These are phyloP conservation scores for Termitomyces titanicus DNA, from an alignment of 768 basidiomycete genomes.

Conservation along the genomic window DNA sequence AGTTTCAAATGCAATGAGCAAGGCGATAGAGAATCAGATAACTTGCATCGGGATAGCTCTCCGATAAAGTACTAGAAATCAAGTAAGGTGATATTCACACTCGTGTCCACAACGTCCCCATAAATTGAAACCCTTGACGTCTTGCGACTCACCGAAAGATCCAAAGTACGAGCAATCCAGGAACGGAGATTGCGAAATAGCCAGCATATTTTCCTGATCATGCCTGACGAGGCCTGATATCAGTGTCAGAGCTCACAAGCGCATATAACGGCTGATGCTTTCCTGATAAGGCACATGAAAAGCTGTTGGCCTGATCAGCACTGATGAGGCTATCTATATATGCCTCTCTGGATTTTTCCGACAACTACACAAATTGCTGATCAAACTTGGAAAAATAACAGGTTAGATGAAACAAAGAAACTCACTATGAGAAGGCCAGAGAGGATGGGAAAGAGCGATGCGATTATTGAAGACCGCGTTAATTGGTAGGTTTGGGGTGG, in stretches of 20 bases:
- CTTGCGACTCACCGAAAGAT: constrained; percentile 33
- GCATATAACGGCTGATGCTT: too few relatives aligned
- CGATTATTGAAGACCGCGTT: constrained; percentile 34
- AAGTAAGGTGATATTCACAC: too few relatives aligned
- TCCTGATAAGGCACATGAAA: too few relatives aligned
- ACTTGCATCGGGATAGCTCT: constrained; percentile 20
- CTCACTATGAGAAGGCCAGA: constrained; percentile 39
- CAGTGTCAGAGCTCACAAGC: too few relatives aligned
- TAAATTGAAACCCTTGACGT: constrained; percentile 17
- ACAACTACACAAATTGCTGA: constrained; percentile 25
- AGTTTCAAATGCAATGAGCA: constrained; percentile 32
- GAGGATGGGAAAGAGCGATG: constrained; percentile 31
- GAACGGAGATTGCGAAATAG: constrained; percentile 30
- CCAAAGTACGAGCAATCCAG: constrained; percentile 30
- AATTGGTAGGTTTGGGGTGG: constrained; percentile 29
- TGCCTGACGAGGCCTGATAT: too few relatives aligned
- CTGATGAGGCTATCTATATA: too few relatives aligned
- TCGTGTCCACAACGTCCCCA: constrained; percentile 41
- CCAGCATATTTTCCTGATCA: constrained; percentile 27
- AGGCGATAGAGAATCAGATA: constrained; percentile 39
- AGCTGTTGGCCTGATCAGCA: too few relatives aligned
- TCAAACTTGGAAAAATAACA: neutral
- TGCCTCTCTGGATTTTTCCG: too few relatives aligned
- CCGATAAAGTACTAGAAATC: constrained; percentile 31
- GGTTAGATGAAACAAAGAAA: neutral